Evolutionary conservation across 2,329 filamentous ascomycete species (phyloP).

Genomic region (Calonectria pauciramosa): DNA sequence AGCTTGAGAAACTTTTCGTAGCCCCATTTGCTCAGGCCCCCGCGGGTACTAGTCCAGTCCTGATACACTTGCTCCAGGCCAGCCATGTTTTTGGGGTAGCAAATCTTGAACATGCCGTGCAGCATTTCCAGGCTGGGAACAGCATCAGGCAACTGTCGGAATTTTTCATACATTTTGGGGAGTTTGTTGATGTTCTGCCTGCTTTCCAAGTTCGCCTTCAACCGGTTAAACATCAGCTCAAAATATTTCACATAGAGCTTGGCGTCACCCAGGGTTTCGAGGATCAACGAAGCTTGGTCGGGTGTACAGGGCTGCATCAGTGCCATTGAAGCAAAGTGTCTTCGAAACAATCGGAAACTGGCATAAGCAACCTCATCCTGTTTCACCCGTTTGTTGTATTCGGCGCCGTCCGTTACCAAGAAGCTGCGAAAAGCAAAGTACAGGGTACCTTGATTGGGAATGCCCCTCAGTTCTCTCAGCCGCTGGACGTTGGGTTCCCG

Average conservation of each 20-base stretch:
- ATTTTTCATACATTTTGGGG: constrained; percentile 60
- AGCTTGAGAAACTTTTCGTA: constrained; percentile 65
- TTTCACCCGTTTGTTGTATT: constrained; percentile 29
- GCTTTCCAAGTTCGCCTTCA: constrained; percentile 45
- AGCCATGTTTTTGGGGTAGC: constrained; percentile 52
- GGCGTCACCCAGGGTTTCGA: constrained; percentile 55
- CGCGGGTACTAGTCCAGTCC: constrained; percentile 62
- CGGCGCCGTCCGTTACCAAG: constrained; percentile 45
- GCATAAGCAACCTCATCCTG: constrained; percentile 40
- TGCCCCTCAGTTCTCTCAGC: constrained; percentile 40
- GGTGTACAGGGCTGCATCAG: constrained; percentile 52
- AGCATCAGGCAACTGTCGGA: constrained; percentile 57
- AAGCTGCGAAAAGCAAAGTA: constrained; percentile 53
- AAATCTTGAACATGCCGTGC: constrained; percentile 60
- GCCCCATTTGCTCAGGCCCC: constrained; percentile 57
- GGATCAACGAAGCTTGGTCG: constrained; percentile 52
- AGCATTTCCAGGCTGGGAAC: constrained; percentile 56
- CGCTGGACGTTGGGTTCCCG: constrained; percentile 30
- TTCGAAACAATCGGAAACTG: constrained; percentile 47
- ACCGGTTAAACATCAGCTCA: constrained; percentile 47
- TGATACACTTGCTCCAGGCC: constrained; percentile 62
- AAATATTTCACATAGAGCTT: constrained; percentile 62
- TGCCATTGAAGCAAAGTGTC: constrained; percentile 49
- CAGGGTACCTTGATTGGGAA: constrained; percentile 47
- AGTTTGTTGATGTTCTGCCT: constrained; percentile 51